Evolutionary conservation across 805 yeast genomes (phyloP).

Genomic region (Barnettozyma salicaria): DNA sequence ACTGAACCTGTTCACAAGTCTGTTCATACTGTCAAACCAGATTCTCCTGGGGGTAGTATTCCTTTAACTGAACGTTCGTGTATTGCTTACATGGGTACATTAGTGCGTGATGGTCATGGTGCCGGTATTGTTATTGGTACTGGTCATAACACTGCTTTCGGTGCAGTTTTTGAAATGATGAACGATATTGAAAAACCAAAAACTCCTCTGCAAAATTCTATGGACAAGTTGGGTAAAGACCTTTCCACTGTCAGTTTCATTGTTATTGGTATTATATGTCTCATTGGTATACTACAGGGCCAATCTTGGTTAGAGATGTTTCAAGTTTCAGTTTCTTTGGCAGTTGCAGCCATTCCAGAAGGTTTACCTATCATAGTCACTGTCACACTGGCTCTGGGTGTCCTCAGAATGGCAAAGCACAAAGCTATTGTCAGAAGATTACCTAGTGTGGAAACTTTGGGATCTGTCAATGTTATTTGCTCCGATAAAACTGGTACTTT

Average conservation of each 20-base stretch:
- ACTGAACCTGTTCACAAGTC: slow-evolving; percentile 77
- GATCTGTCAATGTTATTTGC: slow-evolving; percentile 90
- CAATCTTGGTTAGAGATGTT: slow-evolving; percentile 97
- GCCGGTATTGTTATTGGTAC: slow-evolving; percentile 90
- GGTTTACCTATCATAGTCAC: slow-evolving; percentile 98
- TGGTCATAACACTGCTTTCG: slow-evolving; percentile 85
- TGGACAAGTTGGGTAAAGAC: slow-evolving; percentile 94
- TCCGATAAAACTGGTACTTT: slow-evolving; percentile 89
- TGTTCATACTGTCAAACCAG: slow-evolving; percentile 37
- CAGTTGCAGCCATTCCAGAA: slow-evolving; percentile 99
- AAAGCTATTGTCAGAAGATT: slow-evolving; percentile 91
- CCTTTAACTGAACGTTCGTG: slow-evolving; percentile 65
- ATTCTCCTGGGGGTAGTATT: slow-evolving; percentile 27
- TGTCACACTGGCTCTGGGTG: slow-evolving; percentile 94
- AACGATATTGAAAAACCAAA: slow-evolving; percentile 92
- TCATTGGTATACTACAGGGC: slow-evolving; percentile 88
- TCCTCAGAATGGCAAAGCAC: slow-evolving; percentile 89
- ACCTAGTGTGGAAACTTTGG: slow-evolving; percentile 93
- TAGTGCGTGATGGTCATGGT: slow-evolving; percentile 95
- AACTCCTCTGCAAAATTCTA: slow-evolving; percentile 90
- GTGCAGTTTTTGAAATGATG: slow-evolving; percentile 94
- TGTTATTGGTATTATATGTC: slow-evolving; percentile 85
- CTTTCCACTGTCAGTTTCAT: slow-evolving; percentile 77
- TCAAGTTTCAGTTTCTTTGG: slow-evolving; percentile 92
- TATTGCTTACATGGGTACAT: slow-evolving; percentile 95